Conservation (phyloP, 2,329 filamentous ascomycete genomes). For the Coniochaeta sp. region DNA sequence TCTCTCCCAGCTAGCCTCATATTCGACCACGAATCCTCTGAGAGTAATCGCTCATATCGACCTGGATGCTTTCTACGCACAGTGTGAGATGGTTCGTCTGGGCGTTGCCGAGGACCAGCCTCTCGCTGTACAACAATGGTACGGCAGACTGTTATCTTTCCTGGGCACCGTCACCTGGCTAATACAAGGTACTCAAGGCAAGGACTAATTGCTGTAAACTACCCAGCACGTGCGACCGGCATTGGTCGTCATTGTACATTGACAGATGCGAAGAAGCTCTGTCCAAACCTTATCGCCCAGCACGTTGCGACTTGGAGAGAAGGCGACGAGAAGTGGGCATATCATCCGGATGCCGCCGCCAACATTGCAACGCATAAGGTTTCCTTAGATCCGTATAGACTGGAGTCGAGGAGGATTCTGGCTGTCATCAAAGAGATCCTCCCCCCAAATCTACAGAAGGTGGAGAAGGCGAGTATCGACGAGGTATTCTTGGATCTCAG, state of each 20-base stretch:
- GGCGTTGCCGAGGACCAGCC: slow-evolving; percentile 67
- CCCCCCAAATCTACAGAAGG: slow-evolving; percentile 56
- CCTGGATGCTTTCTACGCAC: slow-evolving; percentile 94
- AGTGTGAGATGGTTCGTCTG: slow-evolving; percentile 89
- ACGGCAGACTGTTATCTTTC: slow-evolving; percentile 7
- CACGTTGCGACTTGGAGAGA: slow-evolving; percentile 95
- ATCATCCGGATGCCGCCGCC: slow-evolving; percentile 70
- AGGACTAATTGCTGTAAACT: slow-evolving; percentile 93
- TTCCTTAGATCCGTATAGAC: slow-evolving; percentile 83
- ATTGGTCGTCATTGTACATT: slow-evolving; percentile 73
- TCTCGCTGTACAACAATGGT: slow-evolving; percentile 91
- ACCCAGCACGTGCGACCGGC: slow-evolving; percentile 75
- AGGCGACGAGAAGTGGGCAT: slow-evolving; percentile 86
- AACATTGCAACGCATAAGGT: slow-evolving; percentile 89
- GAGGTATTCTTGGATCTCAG: slow-evolving; percentile 94
- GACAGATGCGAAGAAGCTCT: slow-evolving; percentile 76
- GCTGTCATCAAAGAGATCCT: slow-evolving; percentile 68
- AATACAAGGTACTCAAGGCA: slow-evolving; percentile 45
- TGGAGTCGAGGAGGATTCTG: slow-evolving; percentile 77
- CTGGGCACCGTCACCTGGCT: not conserved
- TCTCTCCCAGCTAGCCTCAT: slow-evolving; percentile 66
- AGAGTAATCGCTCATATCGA: slow-evolving; percentile 88
- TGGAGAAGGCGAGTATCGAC: slow-evolving; percentile 93
- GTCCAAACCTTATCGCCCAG: slow-evolving; percentile 75
- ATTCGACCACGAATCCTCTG: slow-evolving; percentile 65